Evolutionary conservation across 2,329 filamentous ascomycete genomes (phyloP).

Genomic region (Bipolaris victoriae): DNA sequence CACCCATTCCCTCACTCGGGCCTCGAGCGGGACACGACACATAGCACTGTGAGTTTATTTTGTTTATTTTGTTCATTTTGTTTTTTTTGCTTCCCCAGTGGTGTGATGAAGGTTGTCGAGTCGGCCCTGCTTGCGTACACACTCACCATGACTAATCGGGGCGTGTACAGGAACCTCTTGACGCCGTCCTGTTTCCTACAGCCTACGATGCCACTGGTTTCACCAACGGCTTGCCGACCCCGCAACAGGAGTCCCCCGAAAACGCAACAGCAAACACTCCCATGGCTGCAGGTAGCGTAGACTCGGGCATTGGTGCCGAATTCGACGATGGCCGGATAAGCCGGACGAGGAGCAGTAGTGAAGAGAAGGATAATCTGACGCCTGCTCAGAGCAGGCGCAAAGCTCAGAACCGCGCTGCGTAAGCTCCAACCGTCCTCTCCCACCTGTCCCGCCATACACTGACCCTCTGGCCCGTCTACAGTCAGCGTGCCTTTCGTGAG

Average conservation of each 20-base stretch:
- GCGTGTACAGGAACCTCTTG: conserved; percentile 51
- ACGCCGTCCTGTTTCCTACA: conserved; percentile 43
- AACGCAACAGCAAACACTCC: conserved; percentile 34
- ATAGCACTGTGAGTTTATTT: conserved; percentile 38
- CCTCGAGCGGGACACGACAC: conserved; percentile 48
- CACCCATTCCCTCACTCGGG: conserved; percentile 39
- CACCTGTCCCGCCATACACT: neutral
- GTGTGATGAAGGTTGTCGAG: conserved; percentile 14
- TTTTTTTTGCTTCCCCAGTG: neutral
- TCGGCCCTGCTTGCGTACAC: conserved; percentile 4
- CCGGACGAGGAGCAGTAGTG: conserved; percentile 52
- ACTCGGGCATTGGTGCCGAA: conserved; percentile 52
- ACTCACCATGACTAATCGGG: conserved; percentile 29
- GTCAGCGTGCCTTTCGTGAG: conserved; percentile 94
- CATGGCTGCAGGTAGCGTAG: conserved; percentile 49
- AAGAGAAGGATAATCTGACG: conserved; percentile 56
- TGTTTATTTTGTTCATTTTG: neutral
- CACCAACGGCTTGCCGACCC: conserved; percentile 36
- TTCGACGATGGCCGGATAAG: conserved; percentile 43
- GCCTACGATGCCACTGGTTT: conserved; percentile 41
- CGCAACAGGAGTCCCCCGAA: conserved; percentile 43
- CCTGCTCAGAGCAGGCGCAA: conserved; percentile 64
- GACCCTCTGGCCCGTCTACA: conserved; percentile 47
- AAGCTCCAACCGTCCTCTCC: conserved; percentile 45
- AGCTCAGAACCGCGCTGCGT: conserved; percentile 76